Evolutionary conservation across 176 grass and related monocot species (phyloP).

Genomic region (Musa troglodytarum): DNA sequence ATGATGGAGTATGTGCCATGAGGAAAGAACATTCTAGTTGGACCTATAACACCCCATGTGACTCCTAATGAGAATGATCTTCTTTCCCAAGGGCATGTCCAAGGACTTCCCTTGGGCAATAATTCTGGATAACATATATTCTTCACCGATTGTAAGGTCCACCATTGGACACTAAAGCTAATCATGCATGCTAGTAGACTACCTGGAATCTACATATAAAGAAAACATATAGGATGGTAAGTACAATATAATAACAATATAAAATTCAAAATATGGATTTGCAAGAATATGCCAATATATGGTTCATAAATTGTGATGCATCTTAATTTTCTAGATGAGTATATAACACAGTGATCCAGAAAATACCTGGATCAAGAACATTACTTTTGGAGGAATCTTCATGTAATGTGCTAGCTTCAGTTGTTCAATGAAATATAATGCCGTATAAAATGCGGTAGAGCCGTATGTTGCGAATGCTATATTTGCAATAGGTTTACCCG

Average conservation of each 20-base stretch:
- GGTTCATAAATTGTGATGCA: too few species aligned
- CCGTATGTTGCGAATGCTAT: background rate
- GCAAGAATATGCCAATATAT: too few species aligned
- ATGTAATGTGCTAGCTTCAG: background rate
- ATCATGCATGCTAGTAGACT: background rate
- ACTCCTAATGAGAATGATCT: too few species aligned
- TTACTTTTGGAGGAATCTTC: background rate
- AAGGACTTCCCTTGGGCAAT: too few species aligned
- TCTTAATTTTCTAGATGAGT: too few species aligned
- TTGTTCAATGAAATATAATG: background rate
- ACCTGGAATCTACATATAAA: background rate
- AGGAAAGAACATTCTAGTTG: too few species aligned
- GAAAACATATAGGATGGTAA: background rate
- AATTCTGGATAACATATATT: background rate
- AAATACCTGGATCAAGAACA: background rate
- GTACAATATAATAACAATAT: too few species aligned
- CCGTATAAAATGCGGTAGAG: background rate
- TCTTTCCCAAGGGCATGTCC: too few species aligned
- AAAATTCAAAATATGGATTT: too few species aligned
- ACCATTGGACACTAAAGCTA: background rate
- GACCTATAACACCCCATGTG: too few species aligned
- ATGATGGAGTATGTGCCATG: too few species aligned
- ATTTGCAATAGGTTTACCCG: slow-evolving; percentile 2
- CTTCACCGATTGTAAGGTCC: slow-evolving; percentile 1
- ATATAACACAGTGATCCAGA: too few species aligned